Percentiles rank a stretch among this genome's conserved stretches.
Evolutionary conservation across 352 stramenopile species (phyloP).

Genomic region (Halophytophthora batemanensis): DNA sequence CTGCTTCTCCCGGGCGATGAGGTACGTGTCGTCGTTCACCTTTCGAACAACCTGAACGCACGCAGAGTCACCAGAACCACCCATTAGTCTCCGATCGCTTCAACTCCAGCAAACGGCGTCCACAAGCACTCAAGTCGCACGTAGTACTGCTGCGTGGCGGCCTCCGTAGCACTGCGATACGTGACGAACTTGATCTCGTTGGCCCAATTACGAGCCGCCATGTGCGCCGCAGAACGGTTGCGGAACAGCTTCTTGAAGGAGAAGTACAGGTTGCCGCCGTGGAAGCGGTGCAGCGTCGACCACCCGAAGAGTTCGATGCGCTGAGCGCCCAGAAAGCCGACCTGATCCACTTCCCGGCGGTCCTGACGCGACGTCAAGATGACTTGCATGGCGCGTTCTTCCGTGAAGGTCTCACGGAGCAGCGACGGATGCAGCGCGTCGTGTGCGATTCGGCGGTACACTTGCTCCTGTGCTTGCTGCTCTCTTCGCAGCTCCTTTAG

Average conservation of each 20-base stretch:
- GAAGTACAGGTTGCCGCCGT: slow-evolving; percentile 37
- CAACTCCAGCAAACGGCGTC: neutral
- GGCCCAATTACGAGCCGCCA: slow-evolving; percentile 42
- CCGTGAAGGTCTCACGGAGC: slow-evolving; percentile 13
- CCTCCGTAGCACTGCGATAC: slow-evolving; percentile 35
- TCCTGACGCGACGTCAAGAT: slow-evolving; percentile 43
- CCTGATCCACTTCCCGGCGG: slow-evolving; percentile 29
- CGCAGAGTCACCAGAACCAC: neutral
- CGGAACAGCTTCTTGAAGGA: slow-evolving; percentile 46
- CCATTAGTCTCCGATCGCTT: neutral
- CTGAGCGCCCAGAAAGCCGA: slow-evolving; percentile 27
- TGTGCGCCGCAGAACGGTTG: slow-evolving; percentile 27
- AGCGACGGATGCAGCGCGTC: slow-evolving; percentile 13
- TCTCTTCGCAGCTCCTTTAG: slow-evolving; percentile 42
- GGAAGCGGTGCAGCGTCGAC: slow-evolving; percentile 37
- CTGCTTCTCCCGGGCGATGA: slow-evolving; percentile 32
- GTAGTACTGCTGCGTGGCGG: slow-evolving; percentile 32
- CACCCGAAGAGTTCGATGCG: slow-evolving; percentile 46
- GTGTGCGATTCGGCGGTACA: slow-evolving; percentile 22
- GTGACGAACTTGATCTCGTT: slow-evolving; percentile 40
- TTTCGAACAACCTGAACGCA: slow-evolving; percentile 40
- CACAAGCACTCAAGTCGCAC: slow-evolving; percentile 10
- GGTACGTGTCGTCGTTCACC: slow-evolving; percentile 58
- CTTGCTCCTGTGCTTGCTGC: slow-evolving; percentile 19
- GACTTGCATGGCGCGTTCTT: slow-evolving; percentile 30